Evolutionary conservation across 805 yeast species (phyloP), one percentile per base, ranked within the genome.

Genomic region (Blastobotrys americana): DNA sequence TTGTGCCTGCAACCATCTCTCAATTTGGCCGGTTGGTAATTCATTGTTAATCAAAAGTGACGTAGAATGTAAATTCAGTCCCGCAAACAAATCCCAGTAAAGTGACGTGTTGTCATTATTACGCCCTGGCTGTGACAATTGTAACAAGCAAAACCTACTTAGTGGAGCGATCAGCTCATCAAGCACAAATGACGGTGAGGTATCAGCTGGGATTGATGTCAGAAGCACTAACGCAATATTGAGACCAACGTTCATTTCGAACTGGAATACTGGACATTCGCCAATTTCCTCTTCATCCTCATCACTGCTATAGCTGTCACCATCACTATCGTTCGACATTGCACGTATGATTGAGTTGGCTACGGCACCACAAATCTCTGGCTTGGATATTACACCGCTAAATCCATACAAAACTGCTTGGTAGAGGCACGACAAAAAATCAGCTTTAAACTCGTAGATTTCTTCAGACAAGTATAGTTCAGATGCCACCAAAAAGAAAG

Each of bases 121-220:
- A 25, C 31, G 31, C 31, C 13, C 10, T 13, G 31, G 31, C 10
- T 25, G 10, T 25, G 31, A 8, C 13, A 25, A 13, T 13, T 25
- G 31, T 25, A 8, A 8, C 10, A 25, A 13, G 13, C 31, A 25
- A 8, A 25, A 25, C 13, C 13, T 8, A 25, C 31, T 8, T 8
- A 90, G 64, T 15, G 84, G 72, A 5, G 88, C 82, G 57, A 76
- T 66, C 38, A 84, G 71, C 52, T 89, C 97, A 52, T 84, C 95
- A 35, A 86, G 56, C 57, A 25, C 31, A n/a, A n/a, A n/a, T n/a
- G n/a, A n/a, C n/a, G n/a, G n/a, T n/a, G n/a, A n/a, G 31, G 10
- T 13, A 25, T 13, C 10, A 25, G 10, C 31, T 8, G 31, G 31
- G 10, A 13, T 8, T 25, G 8, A 13, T 8, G 31, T 25, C 31